Evolutionary conservation across 768 basidiomycete species (phyloP), one percentile per base, ranked within the genome.

Genomic region (Tricholoma saponaceum): DNA sequence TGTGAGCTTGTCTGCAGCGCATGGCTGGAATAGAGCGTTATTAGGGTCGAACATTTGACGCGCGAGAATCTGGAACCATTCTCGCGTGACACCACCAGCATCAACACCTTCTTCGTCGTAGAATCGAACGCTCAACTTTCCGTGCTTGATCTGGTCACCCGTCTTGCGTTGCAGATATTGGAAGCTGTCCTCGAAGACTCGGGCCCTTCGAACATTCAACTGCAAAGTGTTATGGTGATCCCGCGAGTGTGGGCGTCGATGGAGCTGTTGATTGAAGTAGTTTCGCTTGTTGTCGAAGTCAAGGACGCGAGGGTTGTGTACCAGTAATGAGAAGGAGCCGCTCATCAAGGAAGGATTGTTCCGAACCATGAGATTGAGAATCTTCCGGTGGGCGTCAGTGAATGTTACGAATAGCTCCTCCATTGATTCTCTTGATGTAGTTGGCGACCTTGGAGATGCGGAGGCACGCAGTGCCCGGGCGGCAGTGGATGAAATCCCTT

Each of bases 221-320:
- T 93, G 92, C 51, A 97, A 74, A 0, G 93, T 92, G 33, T 83
- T 78, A 58, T 92, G 83, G 62, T 93, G 91, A 65, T 95, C 91
- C 39, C 94, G 83, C 12, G 79, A 76, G 63, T 88, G 84, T 16
- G 87, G 87, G 8, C 92, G 86, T 44, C 89, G 86, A 68, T 95
- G 95, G 7, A 97, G 79, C 68, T 95, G 93, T 69, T 96, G 94
- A 43, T 82, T 87, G 76, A 95, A 95, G 74, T 93, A 95, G 67
- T 95, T 96, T 33, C 97, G 86, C 77, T 99, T 99, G 85, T 98
- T 98, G 79, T 98, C 97, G 69, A 98, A 98, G 78, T 98, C 97
- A 56, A 99, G 83, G 22, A 98, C 95, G 28, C 93, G 87, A 49
- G 97, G 89, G 66, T 99, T 99, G 74, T 95, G 87, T 47, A 99